phyloP scores from a whole-genome alignment of 2,329 filamentous ascomycete species.

The Fusarium pseudocircinatum region DNA sequence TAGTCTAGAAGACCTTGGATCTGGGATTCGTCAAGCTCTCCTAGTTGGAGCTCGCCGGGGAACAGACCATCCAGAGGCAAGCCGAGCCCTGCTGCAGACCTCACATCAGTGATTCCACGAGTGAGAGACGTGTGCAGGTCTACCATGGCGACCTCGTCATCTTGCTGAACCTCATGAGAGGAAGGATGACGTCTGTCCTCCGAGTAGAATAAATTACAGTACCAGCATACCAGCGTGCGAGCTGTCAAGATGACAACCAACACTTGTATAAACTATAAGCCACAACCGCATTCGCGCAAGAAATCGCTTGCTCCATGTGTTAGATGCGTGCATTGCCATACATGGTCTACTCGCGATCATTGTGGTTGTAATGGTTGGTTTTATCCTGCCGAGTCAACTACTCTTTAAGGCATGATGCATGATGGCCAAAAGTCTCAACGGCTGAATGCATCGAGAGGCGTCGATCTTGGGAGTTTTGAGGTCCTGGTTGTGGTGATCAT shows the following conservation, averaged over 20 bases:
- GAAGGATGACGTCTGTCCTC: slow-evolving; percentile 41
- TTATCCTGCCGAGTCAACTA: slow-evolving; percentile 10
- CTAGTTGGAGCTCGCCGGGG: slow-evolving; percentile 36
- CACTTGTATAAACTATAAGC: slow-evolving; percentile 10
- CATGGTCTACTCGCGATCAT: neutral
- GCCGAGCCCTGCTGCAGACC: slow-evolving; percentile 44
- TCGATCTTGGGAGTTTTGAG: slow-evolving; percentile 27
- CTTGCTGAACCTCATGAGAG: slow-evolving; percentile 39
- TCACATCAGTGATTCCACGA: slow-evolving; percentile 27
- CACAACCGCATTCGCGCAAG: slow-evolving; percentile 5
- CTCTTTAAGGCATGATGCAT: slow-evolving; percentile 25
- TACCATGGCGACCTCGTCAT: slow-evolving; percentile 42
- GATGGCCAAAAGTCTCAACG: slow-evolving; percentile 2
- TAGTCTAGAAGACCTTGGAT: slow-evolving; percentile 38
- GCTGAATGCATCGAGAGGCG: slow-evolving; percentile 24
- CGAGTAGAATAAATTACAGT: slow-evolving; percentile 43
- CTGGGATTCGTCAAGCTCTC: slow-evolving; percentile 40
- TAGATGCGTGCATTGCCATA: slow-evolving; percentile 5
- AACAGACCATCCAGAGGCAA: slow-evolving; percentile 44
- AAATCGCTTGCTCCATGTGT: slow-evolving; percentile 6
- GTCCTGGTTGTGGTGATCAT: slow-evolving; percentile 8
- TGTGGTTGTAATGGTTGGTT: slow-evolving; percentile 26
- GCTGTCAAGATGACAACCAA: slow-evolving; percentile 25
- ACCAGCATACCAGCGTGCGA: slow-evolving; percentile 27
- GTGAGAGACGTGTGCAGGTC: slow-evolving; percentile 40